Evolutionary conservation across 495 filamentous ascomycete genomes (phyloP).

Genomic region (Penicillium daleae): DNA sequence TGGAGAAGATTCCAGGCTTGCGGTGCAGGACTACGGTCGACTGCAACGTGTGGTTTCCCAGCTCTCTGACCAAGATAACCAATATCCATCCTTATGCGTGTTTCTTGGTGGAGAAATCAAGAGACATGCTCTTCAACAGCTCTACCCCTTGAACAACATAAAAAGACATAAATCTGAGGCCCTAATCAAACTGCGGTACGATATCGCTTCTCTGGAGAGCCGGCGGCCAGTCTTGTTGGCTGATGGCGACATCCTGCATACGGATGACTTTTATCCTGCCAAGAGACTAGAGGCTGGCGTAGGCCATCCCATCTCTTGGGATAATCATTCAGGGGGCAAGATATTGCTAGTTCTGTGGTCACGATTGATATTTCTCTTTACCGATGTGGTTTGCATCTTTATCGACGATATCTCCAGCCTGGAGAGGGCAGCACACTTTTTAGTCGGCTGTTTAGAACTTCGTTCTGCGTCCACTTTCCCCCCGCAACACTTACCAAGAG

Average conservation of each 20-base stretch:
- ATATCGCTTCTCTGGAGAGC: slow-evolving; percentile 15
- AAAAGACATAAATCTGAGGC: slow-evolving; percentile 14
- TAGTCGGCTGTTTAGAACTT: slow-evolving; percentile 18
- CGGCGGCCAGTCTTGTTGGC: slow-evolving; percentile 22
- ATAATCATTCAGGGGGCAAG: slow-evolving; percentile 5
- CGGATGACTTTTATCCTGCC: neutral
- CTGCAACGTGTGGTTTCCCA: slow-evolving; percentile 18
- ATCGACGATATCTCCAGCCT: slow-evolving; percentile 15
- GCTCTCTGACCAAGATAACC: slow-evolving; percentile 15
- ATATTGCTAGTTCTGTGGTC: slow-evolving; percentile 18
- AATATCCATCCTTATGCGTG: slow-evolving; percentile 25
- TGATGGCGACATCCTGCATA: slow-evolving; percentile 15
- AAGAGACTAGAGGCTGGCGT: slow-evolving; percentile 2
- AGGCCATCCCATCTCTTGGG: slow-evolving; percentile 14
- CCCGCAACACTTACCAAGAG: slow-evolving; percentile 9
- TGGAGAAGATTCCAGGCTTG: slow-evolving; percentile 14
- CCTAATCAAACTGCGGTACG: slow-evolving; percentile 20
- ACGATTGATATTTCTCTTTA: slow-evolving; percentile 29
- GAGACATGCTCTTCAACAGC: slow-evolving; percentile 17
- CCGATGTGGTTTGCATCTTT: slow-evolving; percentile 31
- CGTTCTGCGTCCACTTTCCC: slow-evolving; percentile 10
- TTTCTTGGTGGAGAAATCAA: slow-evolving; percentile 25
- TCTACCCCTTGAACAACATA: slow-evolving; percentile 30
- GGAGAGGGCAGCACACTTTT: slow-evolving; percentile 10
- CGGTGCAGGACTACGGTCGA: slow-evolving; percentile 22